Evolutionary conservation across 306 rosid species (phyloP).

Genomic region (Begonia loranthoides): DNA sequence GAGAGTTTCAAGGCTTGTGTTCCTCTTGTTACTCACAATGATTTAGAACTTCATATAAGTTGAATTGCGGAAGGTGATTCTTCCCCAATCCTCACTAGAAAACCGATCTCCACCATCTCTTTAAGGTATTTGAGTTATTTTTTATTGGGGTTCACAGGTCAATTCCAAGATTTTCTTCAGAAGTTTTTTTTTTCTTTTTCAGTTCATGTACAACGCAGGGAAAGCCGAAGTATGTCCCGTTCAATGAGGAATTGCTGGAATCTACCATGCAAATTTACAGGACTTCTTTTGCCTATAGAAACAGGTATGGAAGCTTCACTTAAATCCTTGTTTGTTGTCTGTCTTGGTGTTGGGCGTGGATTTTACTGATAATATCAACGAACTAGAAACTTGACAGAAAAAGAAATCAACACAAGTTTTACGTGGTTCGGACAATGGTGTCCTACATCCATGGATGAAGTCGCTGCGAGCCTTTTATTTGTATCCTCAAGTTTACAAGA

Average conservation of each 20-base stretch:
- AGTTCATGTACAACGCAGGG: conserved; percentile 97
- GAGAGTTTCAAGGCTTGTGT: conserved; percentile 68
- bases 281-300: conserved; percentile 81
- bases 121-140: conserved; percentile 36
- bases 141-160: neutral
- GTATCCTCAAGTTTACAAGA: too few species aligned
- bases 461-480: too few species aligned
- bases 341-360: too few species aligned
- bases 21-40: conserved; percentile 60
- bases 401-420: too few species aligned
- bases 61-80: conserved; percentile 58
- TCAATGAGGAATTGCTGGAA: conserved; percentile 81
- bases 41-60: conserved; percentile 51
- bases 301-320: conserved; percentile 33
- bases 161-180: neutral
- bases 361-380: too few species aligned
- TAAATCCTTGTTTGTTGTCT: neutral
- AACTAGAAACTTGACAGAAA: too few species aligned
- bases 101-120: conserved; percentile 67
- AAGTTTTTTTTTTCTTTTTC: conserved; percentile 16
- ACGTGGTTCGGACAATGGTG: too few species aligned
- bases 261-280: conserved; percentile 57
- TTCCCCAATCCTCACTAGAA: conserved; percentile 66
- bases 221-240: conserved; percentile 69
- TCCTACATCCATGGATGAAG: too few species aligned